Evolutionary conservation across 139 green algal genomes (phyloP), one percentile per base, ranked within the genome.

Genomic region (Trebouxia sp.): DNA sequence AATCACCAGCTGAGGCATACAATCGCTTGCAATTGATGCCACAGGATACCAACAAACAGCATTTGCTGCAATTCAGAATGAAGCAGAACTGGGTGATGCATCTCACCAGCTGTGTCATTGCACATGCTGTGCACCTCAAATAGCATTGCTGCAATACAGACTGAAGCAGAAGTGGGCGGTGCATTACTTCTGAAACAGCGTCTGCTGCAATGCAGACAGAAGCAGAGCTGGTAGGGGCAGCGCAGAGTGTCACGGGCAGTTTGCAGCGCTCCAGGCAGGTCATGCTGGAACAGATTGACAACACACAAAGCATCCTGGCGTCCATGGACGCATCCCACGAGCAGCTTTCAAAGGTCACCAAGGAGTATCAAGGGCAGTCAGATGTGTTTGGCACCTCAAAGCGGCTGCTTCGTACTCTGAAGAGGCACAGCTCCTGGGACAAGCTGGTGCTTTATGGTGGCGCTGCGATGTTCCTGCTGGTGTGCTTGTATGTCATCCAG

Each of bases 221-320:
- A 79, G 35, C 56, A 58, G 85, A 91, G 32, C 39, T 85, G 15
- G 75, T 92, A 32, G 38, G 76, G 15, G 82, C 84, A 5, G 81
- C 87, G 0, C 72, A 92, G 69, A 84, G 89, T 53, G 86, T 92
- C 28, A 97, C 92, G 9, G 84, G 87, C 30, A 89, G 86, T 80
- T 83, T 97, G 81, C 78, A 88, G 72, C 87, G 92, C 30, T 92
- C 91, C 0, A 86, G 84, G 9, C 86, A 92, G 79, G 65, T 92
- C 42, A 81, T 94, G 82, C 12, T 78, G 30, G 62, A 92, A 87
- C 87, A 94, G 81, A 75, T 97, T 76, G 87, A 94, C 48, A 90
- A 94, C 74, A 92, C 88, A 0, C 75, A 76, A 3, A 90, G 88
- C 37, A 94, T 87, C 48, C 85, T 96, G 77, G 91, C 88, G 0